Evolutionary conservation across 257 asterid species (phyloP).

Genomic region (Thymus mandschuricus): DNA sequence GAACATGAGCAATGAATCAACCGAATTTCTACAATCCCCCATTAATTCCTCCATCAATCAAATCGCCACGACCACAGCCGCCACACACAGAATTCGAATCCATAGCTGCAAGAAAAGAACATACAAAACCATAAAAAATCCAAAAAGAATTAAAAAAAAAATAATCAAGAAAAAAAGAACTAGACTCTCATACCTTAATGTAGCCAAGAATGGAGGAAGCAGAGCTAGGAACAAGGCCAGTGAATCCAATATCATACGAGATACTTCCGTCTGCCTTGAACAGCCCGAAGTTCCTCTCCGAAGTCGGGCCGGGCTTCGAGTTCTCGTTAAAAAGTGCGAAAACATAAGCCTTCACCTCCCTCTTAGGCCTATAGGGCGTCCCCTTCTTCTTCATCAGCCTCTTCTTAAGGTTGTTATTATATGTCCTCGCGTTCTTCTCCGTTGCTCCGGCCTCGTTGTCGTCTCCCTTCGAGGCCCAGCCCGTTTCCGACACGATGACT

Average conservation of each 20-base stretch:
- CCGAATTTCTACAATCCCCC: background rate
- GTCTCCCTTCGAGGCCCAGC: constrained; percentile 88
- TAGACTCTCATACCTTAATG: constrained; percentile 42
- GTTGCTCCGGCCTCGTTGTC: constrained; percentile 66
- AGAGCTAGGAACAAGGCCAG: constrained; percentile 65
- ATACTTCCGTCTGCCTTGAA: constrained; percentile 80
- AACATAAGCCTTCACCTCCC: constrained; percentile 60
- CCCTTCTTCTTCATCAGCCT: constrained; percentile 63
- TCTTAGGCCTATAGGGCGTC: constrained; percentile 74
- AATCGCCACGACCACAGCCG: constrained; percentile 31
- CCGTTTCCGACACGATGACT: constrained; percentile 86
- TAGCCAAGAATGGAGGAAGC: constrained; percentile 41
- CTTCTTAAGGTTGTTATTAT: constrained; percentile 56
- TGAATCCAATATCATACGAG: constrained; percentile 71
- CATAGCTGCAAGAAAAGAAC: constrained; percentile 12
- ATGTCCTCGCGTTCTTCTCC: constrained; percentile 59
- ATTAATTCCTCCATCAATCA: constrained; percentile 17
- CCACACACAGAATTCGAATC: constrained; percentile 29
- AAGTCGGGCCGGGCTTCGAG: constrained; percentile 75
- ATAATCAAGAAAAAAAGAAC: background rate
- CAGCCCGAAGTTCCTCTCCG: constrained; percentile 85
- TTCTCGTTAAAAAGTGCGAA: constrained; percentile 82
- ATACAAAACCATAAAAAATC: background rate
- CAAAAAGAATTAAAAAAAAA: background rate
- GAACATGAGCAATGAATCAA: constrained; percentile 3